Base-by-base conservation (phyloP, 169 alveolate species). In the Plasmodium gallinaceum region DNA sequence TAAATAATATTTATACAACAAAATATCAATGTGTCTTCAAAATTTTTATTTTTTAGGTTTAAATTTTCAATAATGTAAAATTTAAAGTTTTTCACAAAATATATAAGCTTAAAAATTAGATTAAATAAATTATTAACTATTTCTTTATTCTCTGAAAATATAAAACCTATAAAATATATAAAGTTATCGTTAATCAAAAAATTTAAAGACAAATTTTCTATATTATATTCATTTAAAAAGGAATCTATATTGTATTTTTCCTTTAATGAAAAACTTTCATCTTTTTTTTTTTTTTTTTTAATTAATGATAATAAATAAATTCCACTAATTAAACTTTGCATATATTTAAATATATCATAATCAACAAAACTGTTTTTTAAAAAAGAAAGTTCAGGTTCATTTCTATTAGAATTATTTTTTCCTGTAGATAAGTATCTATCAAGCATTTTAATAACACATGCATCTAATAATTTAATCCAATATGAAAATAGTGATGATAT, bases 301-400 rank as follows among this genome's bases (percentile, higher is more conserved):
- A 78, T 65, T 46, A 64, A 73, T 18, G 70, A 64, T 64, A 78
- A 70, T 51, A 78, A 24, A 37, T 78, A 64, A 58, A 78, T 64
- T 48, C 78, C 89, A 66, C 89, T 45, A 45, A 78, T 48, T 78
- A 78, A 78, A 32, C 89, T 58, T 57, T 78, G 89, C 74, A 78
- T 78, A 52, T 78, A 78, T 22, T 78, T 78, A 54, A 64, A 78
- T 18, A 78, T 78, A 58, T 78, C 89, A 48, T 78, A 78, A n/a
- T 78, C 89, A 5, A 60, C 32, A 78, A 78, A 64, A 48, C 32
- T 78, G 12, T 78, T 65, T 78, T 78, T 64, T 78, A 78, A 65
- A 65, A 78, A 78, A 20, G 37, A 32, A 16, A 16, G 10, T 16
- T 54, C 62, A 12, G 16, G 32, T 16, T 0, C 22, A 12, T 0